Evolutionary conservation across 2,329 filamentous ascomycete species (phyloP).

Genomic region (Penicillium palitans): DNA sequence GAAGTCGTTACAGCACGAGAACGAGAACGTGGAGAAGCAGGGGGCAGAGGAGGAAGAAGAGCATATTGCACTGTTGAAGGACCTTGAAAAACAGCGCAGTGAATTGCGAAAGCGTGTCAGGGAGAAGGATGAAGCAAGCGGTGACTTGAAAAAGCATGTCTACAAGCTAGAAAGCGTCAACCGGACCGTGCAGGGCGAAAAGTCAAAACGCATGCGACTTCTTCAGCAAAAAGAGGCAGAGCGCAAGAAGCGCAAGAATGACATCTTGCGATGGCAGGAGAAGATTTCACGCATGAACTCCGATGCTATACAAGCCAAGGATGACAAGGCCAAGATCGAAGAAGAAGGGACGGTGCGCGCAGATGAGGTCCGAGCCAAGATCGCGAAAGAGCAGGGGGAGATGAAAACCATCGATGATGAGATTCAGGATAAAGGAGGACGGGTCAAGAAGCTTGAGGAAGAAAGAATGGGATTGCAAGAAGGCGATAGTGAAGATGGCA

Average conservation of each 20-base stretch:
- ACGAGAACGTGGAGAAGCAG: conserved; percentile 72
- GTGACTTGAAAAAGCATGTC: conserved; percentile 78
- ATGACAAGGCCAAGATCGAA: conserved; percentile 45
- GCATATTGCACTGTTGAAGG: conserved; percentile 63
- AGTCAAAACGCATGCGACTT: conserved; percentile 70
- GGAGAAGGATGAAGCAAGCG: conserved; percentile 87
- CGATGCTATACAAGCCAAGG: conserved; percentile 48
- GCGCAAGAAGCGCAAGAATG: conserved; percentile 60
- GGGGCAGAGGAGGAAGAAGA: conserved; percentile 69
- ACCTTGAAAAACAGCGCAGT: conserved; percentile 75
- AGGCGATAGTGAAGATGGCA: conserved; percentile 52
- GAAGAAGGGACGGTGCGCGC: conserved; percentile 42
- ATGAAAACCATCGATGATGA: conserved; percentile 62
- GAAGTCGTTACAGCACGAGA: conserved; percentile 76
- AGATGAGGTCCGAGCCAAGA: conserved; percentile 46
- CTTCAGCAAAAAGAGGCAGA: conserved; percentile 62
- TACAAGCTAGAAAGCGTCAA: conserved; percentile 79
- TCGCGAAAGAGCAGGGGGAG: conserved; percentile 47
- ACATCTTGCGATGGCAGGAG: conserved; percentile 59
- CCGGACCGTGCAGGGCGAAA: conserved; percentile 74
- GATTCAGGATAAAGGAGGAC: conserved; percentile 59
- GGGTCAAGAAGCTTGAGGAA: conserved; percentile 63
- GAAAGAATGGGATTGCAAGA: conserved; percentile 53
- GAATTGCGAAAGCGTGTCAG: conserved; percentile 74
- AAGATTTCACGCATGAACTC: conserved; percentile 55